Evolutionary conservation across 331 rosid species (phyloP), one percentile per base, ranked within the genome.

Genomic region (Malus hybrid): DNA sequence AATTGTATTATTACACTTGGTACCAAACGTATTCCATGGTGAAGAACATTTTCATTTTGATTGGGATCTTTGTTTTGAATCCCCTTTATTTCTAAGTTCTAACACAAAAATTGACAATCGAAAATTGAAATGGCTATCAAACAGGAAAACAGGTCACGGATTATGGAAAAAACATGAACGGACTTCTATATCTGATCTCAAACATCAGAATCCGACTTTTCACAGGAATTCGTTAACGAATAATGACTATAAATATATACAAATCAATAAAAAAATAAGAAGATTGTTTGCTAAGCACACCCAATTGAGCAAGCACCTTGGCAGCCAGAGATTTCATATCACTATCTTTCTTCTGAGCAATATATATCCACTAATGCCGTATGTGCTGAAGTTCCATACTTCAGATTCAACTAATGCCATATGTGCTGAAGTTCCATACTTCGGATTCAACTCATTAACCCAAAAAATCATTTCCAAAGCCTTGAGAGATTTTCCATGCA

Each of bases 271-370:
- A 87, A 87, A 78, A 87, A 89, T 85, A 85, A 29, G 91, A 89
- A 68, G 94, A 89, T 67, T 89, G 90, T 62, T 19, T 65, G 31
- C 88, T 85, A 62, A 87, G 82, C 48, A 80, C 77, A 69, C 79
- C 89, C 85, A 89, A 72, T 77, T 87, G 91, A 69, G 79, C 85
- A 36, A 89, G 90, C 65, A 85, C 68, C 77, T 50, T 84, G 48
- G 91, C 94, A 81, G 94, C 91, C 67, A 85, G 76, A 76, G 90
- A 85, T 79, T 62, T 89, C 80, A 85, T 67, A 10, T 77, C 81
- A 44, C 79, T 75, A 32, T 76, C 83, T 85, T 82, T 85, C 71
- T 62, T 81, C 83, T 87, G 90, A 34, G 91, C 83, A 55, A 89
- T 82, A 12, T 77, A 89, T 82, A 12, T 77, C 91, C 34, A 89